Percentiles rank a stretch among this genome's conserved stretches.
phyloP scores from a whole-genome alignment of 2,329 filamentous ascomycete genomes.

The Colletotrichum cereale region DNA sequence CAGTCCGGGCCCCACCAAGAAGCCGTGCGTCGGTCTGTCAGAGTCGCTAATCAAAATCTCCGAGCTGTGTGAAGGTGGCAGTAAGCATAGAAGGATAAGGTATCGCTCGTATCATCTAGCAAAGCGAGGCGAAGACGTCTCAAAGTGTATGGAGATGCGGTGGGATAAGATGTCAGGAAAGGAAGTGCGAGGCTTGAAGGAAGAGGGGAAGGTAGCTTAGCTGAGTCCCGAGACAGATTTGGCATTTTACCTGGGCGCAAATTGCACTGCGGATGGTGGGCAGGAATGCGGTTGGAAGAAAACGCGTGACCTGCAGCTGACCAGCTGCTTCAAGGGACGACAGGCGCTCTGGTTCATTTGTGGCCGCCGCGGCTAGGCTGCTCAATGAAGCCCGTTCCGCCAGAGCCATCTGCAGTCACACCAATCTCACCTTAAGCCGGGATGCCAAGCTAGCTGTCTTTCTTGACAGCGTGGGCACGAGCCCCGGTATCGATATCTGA shows the following conservation, averaged over 20 bases:
- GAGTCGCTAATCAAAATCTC: background rate
- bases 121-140: background rate
- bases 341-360: background rate
- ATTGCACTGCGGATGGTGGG: background rate
- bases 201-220: constrained; percentile 4
- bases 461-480: background rate
- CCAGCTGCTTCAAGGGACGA: background rate
- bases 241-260: background rate
- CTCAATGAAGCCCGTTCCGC: background rate
- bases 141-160: background rate
- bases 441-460: background rate
- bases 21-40: background rate
- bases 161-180: background rate
- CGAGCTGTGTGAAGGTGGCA: background rate
- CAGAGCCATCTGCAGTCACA: background rate
- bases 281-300: background rate
- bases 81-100: background rate
- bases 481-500: background rate
- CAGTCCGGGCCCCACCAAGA: background rate
- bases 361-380: background rate
- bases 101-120: background rate
- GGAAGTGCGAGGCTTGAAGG: background rate
- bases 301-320: constrained; percentile 21
- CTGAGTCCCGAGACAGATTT: background rate
- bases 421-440: background rate